Conservation (phyloP, 2,329 filamentous ascomycete genomes). For the Didymosphaeria variabile region DNA sequence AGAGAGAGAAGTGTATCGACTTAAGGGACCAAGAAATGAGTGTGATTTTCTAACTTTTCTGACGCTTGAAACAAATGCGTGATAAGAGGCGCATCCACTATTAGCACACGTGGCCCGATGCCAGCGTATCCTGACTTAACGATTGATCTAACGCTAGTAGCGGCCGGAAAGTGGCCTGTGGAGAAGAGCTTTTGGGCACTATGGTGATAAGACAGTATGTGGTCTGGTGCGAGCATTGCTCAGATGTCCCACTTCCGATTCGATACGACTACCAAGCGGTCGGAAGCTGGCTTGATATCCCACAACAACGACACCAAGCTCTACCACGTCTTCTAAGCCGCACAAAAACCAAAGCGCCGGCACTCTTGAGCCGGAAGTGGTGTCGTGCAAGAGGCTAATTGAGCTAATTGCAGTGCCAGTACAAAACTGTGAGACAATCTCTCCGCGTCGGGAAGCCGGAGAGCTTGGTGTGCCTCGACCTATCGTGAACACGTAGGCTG, state of each 20-base stretch:
- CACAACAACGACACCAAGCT: not conserved
- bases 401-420: slow-evolving; percentile 6
- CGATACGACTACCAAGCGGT: too few relatives aligned
- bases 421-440: not conserved
- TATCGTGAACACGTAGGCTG: not conserved
- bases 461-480: not conserved
- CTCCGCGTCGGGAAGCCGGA: not conserved
- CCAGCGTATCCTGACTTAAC: not conserved
- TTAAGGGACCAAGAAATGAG: not conserved
- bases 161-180: not conserved
- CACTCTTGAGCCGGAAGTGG: not conserved
- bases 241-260: not conserved
- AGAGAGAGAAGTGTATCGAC: not conserved
- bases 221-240: not conserved
- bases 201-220: not conserved
- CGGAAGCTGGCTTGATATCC: not conserved
- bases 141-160: not conserved
- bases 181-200: not conserved
- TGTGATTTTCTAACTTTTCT: slow-evolving; percentile 9
- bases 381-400: slow-evolving; percentile 5
- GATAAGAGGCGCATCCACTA: not conserved
- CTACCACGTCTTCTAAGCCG: not conserved
- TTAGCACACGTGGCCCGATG: not conserved
- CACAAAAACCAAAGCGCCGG: slow-evolving; percentile 1
- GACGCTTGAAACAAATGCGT: not conserved